Evolutionary conservation across 1,284 basidiomycete species (phyloP).

Genomic region (Boletellus dicymbophilus): DNA sequence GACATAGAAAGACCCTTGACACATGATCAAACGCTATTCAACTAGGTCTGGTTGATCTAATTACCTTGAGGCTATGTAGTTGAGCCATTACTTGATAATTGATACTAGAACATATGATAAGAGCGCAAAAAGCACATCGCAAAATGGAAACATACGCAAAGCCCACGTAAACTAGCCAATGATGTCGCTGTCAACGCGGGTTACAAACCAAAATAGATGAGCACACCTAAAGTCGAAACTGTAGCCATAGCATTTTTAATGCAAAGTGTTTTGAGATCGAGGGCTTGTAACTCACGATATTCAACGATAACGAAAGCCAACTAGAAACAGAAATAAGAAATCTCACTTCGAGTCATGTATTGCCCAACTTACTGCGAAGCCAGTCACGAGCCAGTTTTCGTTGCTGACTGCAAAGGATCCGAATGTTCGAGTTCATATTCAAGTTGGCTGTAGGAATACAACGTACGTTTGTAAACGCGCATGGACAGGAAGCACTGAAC

Average conservation of each 20-base stretch:
- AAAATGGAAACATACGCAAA: no score
- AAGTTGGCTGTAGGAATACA: not conserved
- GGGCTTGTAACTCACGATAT: constrained; percentile 43
- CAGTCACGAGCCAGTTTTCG: constrained; percentile 10
- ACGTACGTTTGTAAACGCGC: constrained; percentile 30
- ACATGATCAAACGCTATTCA: constrained; percentile 2
- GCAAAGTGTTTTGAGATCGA: not conserved
- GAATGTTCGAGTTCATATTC: not conserved
- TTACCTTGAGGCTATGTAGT: constrained; percentile 33
- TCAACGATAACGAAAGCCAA: constrained; percentile 44
- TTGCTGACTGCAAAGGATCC: constrained; percentile 27
- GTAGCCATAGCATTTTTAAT: constrained; percentile 3
- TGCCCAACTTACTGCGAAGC: constrained; percentile 8
- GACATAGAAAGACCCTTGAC: constrained; percentile 44
- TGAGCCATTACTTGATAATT: constrained; percentile 28
- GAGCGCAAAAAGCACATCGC: no score
- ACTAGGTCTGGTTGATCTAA: not conserved
- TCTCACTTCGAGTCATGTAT: not conserved
- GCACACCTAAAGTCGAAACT: constrained; percentile 24
- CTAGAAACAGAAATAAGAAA: constrained; percentile 5
- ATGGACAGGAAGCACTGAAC: constrained; percentile 37
- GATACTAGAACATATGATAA: no score
- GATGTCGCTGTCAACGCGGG: no score
- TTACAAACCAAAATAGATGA: no score
- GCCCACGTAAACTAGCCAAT: no score